Base-by-base conservation (phyloP, 2,329 filamentous ascomycete genomes). In the Massarina eburnea region DNA sequence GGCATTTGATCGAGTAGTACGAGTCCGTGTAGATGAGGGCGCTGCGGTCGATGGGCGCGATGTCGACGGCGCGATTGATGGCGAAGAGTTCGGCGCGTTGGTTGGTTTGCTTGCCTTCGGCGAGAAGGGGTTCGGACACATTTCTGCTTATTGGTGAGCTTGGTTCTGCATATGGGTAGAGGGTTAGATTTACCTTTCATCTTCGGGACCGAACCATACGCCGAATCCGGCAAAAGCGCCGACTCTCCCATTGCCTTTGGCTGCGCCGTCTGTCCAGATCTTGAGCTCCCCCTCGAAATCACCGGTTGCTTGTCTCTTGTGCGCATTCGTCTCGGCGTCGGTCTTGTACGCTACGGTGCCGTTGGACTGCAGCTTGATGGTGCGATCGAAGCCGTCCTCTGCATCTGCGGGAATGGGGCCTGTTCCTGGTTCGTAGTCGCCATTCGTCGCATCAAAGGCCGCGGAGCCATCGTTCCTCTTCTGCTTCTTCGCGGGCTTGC, bases 11-110 rank as follows among this genome's bases (percentile, higher is more conserved):
- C 1, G 89, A 81, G 72, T 97, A 97, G 61, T 85, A 84, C 70
- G 88, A 94, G 72, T 99, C 94, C n/a, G 85, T 91, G 65, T 85
- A 80, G 55, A 99, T 95, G 45, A 84, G 80, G 10, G 95, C 80
- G 48, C 83, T 77, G 46, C 87, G 80, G 46, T 85, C 77, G 14
- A 80, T 72, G 1, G 88, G 85, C 2, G 85, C 83, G 36, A 86
- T 81, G 61, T 96, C 84, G 18, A 97, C 77, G 1, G 91, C 91
- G 46, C 91, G 86, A 22, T 89, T 76, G 52, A 97, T 86, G 7
- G 91, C 94, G 19, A 88, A 91, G 47, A 99, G 77, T 73, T 99
- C 94, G n/a, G 92, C 94, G 3, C 94, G 88, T 69, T 97, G 90
- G 67, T 99, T 99, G 1, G 94, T 97, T 71, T 97, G 94, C 8